Evolutionary conservation across 495 filamentous ascomycete species (phyloP).

Genomic region (Xylaria acuta): DNA sequence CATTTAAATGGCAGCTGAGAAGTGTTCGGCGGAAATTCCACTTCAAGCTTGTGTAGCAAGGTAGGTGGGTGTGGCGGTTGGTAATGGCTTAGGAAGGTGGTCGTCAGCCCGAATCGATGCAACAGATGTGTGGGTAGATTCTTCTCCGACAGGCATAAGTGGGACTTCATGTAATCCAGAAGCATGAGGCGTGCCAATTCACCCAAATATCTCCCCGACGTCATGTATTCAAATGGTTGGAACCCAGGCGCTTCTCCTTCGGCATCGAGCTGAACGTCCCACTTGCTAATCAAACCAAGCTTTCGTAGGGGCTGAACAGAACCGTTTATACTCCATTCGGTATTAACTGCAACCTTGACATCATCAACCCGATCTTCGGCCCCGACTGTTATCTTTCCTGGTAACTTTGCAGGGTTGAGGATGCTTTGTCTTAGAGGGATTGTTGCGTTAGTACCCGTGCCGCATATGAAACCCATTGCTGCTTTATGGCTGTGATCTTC

Average conservation of each 20-base stretch:
- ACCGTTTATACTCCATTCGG: slow-evolving; percentile 85
- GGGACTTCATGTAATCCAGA: slow-evolving; percentile 66
- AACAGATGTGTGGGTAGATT: slow-evolving; percentile 66
- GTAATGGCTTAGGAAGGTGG: slow-evolving; percentile 72
- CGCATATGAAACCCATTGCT: slow-evolving; percentile 81
- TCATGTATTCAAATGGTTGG: slow-evolving; percentile 90
- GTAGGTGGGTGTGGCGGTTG: slow-evolving; percentile 58
- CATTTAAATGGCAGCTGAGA: slow-evolving; percentile 58
- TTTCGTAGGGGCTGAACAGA: slow-evolving; percentile 69
- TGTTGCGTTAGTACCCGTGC: slow-evolving; percentile 84
- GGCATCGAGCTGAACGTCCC: slow-evolving; percentile 71
- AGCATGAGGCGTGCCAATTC: slow-evolving; percentile 79
- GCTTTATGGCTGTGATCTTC: slow-evolving; percentile 56
- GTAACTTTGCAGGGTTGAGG: slow-evolving; percentile 68
- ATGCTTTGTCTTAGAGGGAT: slow-evolving; percentile 70
- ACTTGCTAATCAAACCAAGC: slow-evolving; percentile 69
- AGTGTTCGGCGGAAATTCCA: slow-evolving; percentile 59
- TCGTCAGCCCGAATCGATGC: slow-evolving; percentile 70
- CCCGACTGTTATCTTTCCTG: slow-evolving; percentile 57
- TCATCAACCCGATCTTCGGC: slow-evolving; percentile 63
- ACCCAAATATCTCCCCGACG: slow-evolving; percentile 80
- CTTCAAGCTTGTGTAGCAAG: slow-evolving; percentile 58
- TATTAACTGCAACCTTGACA: slow-evolving; percentile 76
- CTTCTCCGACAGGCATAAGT: slow-evolving; percentile 43
- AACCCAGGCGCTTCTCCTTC: slow-evolving; percentile 77